Evolutionary conservation across 2,329 filamentous ascomycete genomes (phyloP).

Genomic region (Dryadomyces quercivorus): DNA sequence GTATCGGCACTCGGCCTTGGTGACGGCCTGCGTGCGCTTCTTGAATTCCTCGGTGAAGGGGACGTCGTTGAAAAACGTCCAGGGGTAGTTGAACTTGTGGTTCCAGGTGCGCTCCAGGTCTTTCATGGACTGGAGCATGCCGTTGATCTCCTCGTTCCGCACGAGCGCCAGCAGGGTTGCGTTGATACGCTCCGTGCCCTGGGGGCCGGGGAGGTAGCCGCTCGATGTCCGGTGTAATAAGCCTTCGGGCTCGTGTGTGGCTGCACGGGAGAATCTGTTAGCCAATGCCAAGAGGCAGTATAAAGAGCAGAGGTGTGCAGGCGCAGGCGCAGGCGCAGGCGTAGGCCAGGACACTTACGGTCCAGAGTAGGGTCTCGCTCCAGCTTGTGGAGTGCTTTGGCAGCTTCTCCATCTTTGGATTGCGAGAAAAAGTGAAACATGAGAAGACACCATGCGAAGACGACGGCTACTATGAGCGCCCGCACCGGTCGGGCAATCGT

Average conservation of each 20-base stretch:
- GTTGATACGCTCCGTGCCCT: conserved; percentile 74
- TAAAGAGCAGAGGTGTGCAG: background rate
- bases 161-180: conserved; percentile 87
- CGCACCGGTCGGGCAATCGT: conserved; percentile 76
- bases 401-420: conserved; percentile 26
- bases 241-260: conserved; percentile 72
- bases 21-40: conserved; percentile 61
- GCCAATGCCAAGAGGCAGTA: background rate
- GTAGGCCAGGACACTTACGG: conserved; percentile 43
- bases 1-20: conserved; percentile 79
- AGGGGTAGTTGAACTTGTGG: conserved; percentile 97
- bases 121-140: conserved; percentile 76
- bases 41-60: conserved; percentile 94
- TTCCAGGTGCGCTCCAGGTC: conserved; percentile 96
- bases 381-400: conserved; percentile 27
- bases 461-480: conserved; percentile 58
- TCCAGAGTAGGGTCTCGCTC: conserved; percentile 77
- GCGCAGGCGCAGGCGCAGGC: background rate
- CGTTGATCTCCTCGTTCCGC: conserved; percentile 76
- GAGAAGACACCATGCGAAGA: conserved; percentile 62
- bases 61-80: conserved; percentile 97
- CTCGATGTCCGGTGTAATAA: conserved; percentile 59
- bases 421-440: conserved; percentile 61
- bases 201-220: conserved; percentile 65
- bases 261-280: conserved; percentile 31